phyloP scores from a whole-genome alignment of 768 basidiomycete species.

The Hygrophorus pudorinus region DNA sequence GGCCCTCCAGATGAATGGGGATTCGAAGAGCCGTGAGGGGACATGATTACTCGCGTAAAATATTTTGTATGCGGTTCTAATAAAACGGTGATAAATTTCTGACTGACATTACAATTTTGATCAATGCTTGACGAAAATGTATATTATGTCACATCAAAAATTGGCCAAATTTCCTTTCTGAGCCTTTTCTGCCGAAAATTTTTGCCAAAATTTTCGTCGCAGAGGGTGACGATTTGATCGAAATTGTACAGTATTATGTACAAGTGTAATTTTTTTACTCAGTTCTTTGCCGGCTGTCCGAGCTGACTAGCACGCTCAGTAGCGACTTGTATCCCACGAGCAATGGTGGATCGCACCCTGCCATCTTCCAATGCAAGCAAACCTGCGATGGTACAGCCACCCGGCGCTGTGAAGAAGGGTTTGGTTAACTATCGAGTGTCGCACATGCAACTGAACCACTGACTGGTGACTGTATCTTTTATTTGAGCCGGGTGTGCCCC shows the following conservation, averaged over 20 bases:
- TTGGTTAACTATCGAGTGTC: background rate
- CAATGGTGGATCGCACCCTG: conserved; percentile 85
- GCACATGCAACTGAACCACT: conserved; percentile 18
- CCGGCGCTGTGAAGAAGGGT: conserved; percentile 56
- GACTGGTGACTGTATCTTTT: conserved; percentile 96
- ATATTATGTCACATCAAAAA: no score
- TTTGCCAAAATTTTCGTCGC: no score
- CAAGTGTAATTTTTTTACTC: conserved; percentile 5
- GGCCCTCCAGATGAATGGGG: conserved; percentile 20
- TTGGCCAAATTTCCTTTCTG: no score
- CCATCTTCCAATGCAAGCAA: conserved; percentile 92
- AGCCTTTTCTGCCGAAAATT: no score
- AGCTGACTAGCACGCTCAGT: conserved; percentile 83
- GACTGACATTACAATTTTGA: no score
- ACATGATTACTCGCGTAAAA: conserved; percentile 10
- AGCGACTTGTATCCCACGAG: conserved; percentile 88
- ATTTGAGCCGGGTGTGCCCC: conserved; percentile 93
- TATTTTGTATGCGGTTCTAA: background rate
- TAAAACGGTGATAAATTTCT: background rate
- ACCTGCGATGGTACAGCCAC: conserved; percentile 98
- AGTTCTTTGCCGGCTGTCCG: conserved; percentile 59
- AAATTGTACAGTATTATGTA: background rate
- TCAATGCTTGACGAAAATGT: no score
- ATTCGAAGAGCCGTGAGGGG: conserved; percentile 24
- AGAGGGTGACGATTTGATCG: no score